Evolutionary conservation across 2,329 filamentous ascomycete genomes (phyloP), one percentile per base, ranked within the genome.

Genomic region (Penicillium sp.): DNA sequence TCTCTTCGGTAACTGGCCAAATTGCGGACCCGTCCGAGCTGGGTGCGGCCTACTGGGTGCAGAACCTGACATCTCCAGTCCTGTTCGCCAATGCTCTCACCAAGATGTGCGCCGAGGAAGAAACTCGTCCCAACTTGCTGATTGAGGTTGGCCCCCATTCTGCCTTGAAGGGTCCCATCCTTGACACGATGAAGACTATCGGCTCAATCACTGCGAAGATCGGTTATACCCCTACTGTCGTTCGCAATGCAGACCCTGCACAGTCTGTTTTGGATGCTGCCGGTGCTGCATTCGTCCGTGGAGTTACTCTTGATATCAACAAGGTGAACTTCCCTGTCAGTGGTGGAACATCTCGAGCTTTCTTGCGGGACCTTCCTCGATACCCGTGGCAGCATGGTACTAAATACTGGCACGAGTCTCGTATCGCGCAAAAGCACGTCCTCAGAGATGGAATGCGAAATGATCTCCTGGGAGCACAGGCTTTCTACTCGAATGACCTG

Each of bases 341-440:
- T 11, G 54, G 37, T 35, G 59, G 45, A n/a, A 16, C 21, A n/a
- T 57, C 58, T 26, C 59, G 64, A 4, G 60, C 56, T 6, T 60
- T 68, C 43, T 42, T 72, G 45, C 62, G 55, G 3, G 67, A 71
- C 33, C 55, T 79, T 0, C 81, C 81, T 1, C 55, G 65, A 0
- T 84, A 84, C 55, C 73, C 76, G 0, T 84, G 81, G 78, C 78
- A 83, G 44, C 80, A 82, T 61, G 72, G 74, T 1, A 72, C 74
- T 26, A 55, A 62, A 1, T 72, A 78, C 59, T 81, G 77, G 69
- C 71, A 76, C 22, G 77, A 82, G 56, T 77, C 78, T 16, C 72
- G 79, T 4, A 62, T 80, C 5, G 68, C 71, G 1, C 59, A 69
- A 2, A 78, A 68, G 44, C 58, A 65, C 11, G 49, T 37, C 2